A percentile compares a stretch with the other conserved stretches of the same genome.
Conservation (phyloP, 768 basidiomycete genomes). For the Kwoniella pini region DNA sequence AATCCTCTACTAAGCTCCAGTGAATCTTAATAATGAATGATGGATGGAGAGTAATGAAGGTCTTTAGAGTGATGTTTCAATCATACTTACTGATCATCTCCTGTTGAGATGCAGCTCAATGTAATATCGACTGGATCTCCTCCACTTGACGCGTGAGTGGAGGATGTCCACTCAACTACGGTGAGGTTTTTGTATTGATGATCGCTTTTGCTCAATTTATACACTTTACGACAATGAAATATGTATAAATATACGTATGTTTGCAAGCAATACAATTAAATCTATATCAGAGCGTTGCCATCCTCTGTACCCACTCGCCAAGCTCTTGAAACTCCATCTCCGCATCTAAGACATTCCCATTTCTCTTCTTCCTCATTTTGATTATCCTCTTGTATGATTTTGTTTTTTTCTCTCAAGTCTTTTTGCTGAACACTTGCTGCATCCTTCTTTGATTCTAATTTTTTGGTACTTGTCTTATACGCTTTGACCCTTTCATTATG, state of each 20-base stretch:
- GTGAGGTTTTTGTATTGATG: background rate
- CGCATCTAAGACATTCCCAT: conserved; percentile 86
- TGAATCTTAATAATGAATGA: no score
- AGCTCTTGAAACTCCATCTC: conserved; percentile 65
- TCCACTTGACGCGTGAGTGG: conserved; percentile 18
- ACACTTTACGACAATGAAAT: no score
- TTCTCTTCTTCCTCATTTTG: conserved; percentile 60
- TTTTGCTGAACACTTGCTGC: background rate
- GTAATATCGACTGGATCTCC: conserved; percentile 5
- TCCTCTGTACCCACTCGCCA: conserved; percentile 60
- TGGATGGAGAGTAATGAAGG: no score
- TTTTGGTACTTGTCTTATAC: conserved; percentile 7
- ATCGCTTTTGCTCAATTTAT: no score
- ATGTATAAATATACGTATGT: no score
- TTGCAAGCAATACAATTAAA: background rate
- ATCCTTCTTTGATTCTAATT: background rate
- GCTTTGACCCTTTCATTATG: conserved; percentile 18
- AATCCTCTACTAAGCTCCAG: no score
- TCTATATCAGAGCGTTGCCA: background rate
- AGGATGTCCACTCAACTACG: conserved; percentile 6
- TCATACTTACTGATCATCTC: no score
- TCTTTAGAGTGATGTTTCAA: no score
- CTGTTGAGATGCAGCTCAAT: no score
- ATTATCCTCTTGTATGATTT: no score
- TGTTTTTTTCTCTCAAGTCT: no score